Conservation (phyloP, 2,329 filamentous ascomycete species). For the Fusarium globosum region DNA sequence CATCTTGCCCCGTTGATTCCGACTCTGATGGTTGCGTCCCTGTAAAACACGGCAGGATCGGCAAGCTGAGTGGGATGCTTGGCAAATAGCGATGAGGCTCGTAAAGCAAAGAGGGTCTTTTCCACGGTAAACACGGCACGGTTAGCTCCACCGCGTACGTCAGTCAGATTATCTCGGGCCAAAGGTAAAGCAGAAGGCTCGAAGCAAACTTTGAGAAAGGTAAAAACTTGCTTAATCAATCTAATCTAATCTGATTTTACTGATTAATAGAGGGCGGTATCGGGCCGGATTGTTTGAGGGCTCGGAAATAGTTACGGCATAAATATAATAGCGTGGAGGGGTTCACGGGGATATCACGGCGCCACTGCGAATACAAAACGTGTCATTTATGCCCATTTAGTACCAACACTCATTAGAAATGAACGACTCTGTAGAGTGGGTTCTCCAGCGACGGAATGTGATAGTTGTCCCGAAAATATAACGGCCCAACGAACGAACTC, state of each 20-base stretch:
- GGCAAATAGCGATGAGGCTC: background rate
- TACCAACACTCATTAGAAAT: background rate
- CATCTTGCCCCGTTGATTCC: slow-evolving; percentile 18
- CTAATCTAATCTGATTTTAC: slow-evolving; percentile 40
- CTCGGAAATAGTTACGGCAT: background rate
- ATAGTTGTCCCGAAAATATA: background rate
- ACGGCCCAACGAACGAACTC: background rate
- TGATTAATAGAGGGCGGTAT: background rate
- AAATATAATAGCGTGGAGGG: background rate
- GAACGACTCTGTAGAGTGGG: background rate
- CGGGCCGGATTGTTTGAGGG: background rate
- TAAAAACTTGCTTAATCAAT: slow-evolving; percentile 4
- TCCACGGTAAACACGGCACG: slow-evolving; percentile 23
- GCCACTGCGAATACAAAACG: background rate
- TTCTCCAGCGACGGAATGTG: background rate
- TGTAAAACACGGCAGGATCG: slow-evolving; percentile 25
- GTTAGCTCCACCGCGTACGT: slow-evolving; percentile 12
- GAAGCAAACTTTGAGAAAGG: background rate
- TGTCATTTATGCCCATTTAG: background rate
- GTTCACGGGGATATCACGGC: background rate
- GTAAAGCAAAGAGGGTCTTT: background rate
- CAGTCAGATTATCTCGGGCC: slow-evolving; percentile 5
- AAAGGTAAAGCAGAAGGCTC: background rate
- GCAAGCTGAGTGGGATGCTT: slow-evolving; percentile 24
- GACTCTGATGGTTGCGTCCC: background rate